Percentiles rank a stretch among this genome's conserved stretches.
Conservation (phyloP, 2,329 filamentous ascomycete species). For the Phialophora tarda region DNA sequence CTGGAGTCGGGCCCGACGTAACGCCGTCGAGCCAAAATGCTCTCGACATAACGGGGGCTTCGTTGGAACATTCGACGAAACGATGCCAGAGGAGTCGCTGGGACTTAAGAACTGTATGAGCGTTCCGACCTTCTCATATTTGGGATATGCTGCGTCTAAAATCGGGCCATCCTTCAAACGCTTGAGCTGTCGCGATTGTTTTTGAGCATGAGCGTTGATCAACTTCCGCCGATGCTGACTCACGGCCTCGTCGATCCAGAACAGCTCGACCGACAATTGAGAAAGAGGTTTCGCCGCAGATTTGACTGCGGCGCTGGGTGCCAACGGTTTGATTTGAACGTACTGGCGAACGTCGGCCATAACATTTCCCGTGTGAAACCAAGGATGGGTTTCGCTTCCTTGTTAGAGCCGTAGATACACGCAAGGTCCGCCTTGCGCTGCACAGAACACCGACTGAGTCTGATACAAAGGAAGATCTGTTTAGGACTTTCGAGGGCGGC, state of each 20-base stretch:
- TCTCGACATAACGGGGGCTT: background rate
- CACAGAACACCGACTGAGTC: background rate
- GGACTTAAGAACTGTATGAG: background rate
- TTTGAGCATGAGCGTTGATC: conserved; percentile 13
- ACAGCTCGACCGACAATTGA: conserved; percentile 1
- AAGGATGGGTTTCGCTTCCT: background rate
- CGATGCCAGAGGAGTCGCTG: background rate
- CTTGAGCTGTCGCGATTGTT: conserved; percentile 13
- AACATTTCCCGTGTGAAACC: background rate
- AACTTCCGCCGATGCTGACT: conserved; percentile 17
- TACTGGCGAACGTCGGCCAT: background rate
- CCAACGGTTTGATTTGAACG: background rate
- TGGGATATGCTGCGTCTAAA: too few relatives aligned
- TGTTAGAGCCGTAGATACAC: background rate
- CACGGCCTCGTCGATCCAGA: conserved; percentile 14
- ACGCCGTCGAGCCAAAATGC: background rate
- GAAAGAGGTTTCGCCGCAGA: background rate
- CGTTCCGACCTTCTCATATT: background rate
- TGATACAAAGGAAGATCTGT: background rate
- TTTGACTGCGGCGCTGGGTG: background rate
- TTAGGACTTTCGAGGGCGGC: background rate
- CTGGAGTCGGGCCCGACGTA: background rate
- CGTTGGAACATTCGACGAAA: too few relatives aligned
- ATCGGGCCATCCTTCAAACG: background rate
- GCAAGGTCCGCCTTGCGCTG: background rate